Evolutionary conservation across 306 rosid genomes (phyloP).

Genomic region (Vigna trinervia): DNA sequence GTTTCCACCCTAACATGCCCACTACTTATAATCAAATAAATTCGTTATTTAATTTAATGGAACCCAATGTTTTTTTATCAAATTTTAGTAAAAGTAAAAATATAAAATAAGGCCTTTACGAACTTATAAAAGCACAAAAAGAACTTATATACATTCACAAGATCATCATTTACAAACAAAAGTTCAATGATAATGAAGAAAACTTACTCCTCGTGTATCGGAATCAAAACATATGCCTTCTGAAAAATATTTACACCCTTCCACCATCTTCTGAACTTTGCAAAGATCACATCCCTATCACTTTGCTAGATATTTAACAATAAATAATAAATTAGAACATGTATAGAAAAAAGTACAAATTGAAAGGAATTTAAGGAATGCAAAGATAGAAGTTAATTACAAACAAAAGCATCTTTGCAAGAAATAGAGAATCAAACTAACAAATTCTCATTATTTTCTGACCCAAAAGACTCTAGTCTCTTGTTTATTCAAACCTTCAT

Average conservation of each 20-base stretch:
- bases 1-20: constrained; percentile 20
- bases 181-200: constrained; percentile 24
- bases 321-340: constrained; percentile 47
- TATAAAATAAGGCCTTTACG: constrained; percentile 1
- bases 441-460: constrained; percentile 9
- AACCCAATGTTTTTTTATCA: neutral
- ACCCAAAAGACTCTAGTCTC: neutral
- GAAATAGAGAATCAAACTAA: neutral
- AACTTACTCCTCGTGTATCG: constrained; percentile 86
- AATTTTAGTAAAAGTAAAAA: constrained; percentile 4
- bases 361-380: constrained; percentile 17
- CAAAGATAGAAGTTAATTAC: constrained; percentile 18
- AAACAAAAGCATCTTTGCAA: constrained; percentile 24
- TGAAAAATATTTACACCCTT: constrained; percentile 89
- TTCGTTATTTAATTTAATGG: constrained; percentile 2
- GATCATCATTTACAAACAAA: constrained; percentile 21
- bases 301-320: constrained; percentile 58
- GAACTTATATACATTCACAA: constrained; percentile 27
- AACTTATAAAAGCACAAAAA: constrained; percentile 11
- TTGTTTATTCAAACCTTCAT: neutral
- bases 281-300: constrained; percentile 60
- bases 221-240: constrained; percentile 89
- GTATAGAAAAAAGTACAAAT: neutral
- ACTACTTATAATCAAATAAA: constrained; percentile 16
- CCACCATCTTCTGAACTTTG: constrained; percentile 98